These are phyloP conservation scores for Leccinum obscurum DNA, from an alignment of 768 basidiomycete genomes.

Conservation along the genomic window DNA sequence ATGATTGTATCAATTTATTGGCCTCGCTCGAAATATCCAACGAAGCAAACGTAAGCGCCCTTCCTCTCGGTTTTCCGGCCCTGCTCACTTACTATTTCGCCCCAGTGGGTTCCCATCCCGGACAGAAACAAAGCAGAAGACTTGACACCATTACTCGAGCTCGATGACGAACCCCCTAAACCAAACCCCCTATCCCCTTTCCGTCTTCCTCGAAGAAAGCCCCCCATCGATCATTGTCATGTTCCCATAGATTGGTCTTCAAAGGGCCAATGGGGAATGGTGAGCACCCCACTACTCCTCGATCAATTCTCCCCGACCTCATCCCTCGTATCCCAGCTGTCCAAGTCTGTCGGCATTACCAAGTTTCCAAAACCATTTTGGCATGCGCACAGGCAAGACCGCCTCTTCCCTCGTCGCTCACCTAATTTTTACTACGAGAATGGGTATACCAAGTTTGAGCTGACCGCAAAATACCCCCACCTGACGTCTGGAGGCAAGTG, in stretches of 20 bases:
- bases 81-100: constrained; percentile 6
- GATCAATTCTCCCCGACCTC: not conserved
- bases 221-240: constrained; percentile 20
- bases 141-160: constrained; percentile 20
- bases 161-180: constrained; percentile 1
- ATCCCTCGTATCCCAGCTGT: constrained; percentile 12
- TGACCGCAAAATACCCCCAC: constrained; percentile 39
- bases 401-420: constrained; percentile 18
- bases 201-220: constrained; percentile 15
- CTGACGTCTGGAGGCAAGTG: constrained; percentile 44
- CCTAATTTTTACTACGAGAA: constrained; percentile 27
- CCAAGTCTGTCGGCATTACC: constrained; percentile 11
- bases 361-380: constrained; percentile 25
- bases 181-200: constrained; percentile 6
- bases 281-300: constrained; percentile 8
- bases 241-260: constrained; percentile 21
- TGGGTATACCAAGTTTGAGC: constrained; percentile 27
- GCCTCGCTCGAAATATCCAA: constrained; percentile 34
- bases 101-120: constrained; percentile 29
- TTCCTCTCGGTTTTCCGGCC: not conserved
- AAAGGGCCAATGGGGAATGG: constrained; percentile 23
- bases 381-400: constrained; percentile 25
- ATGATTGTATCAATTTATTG: constrained; percentile 23
- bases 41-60: constrained; percentile 26
- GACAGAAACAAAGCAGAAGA: constrained; percentile 35